Base-by-base conservation (phyloP, 1,284 basidiomycete species). In the Trichosporon ovoides region DNA sequence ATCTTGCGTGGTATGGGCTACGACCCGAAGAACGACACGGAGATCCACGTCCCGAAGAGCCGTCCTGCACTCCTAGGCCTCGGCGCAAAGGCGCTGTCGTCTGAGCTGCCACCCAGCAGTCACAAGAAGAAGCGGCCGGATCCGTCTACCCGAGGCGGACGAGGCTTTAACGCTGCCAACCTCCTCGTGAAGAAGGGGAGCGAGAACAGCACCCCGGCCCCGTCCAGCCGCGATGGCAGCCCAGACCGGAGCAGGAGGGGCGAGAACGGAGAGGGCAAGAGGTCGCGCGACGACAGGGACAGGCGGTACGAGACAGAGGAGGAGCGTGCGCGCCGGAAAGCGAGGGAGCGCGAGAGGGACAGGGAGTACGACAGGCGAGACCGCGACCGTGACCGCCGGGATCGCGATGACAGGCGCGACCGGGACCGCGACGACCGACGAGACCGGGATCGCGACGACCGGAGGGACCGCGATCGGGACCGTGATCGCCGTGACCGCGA, bases 1-100 rank as follows among this genome's bases (percentile, higher is more conserved):
- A 83, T 98, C 70, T 81, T 97, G 7, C 84, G 94, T 43, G 95
- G 95, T 0, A 98, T 98, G 95, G 95, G 94, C 3, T 97, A 93
- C 91, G 68, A 72, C 55, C 71, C 74, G 3, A 56, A 63, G 11
- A 87, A 87, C 59, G 87, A 91, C 53, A 83, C 85, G n/a, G 81
- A 84, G 18, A 83, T 91, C 2, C 92, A 91, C 73, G 78, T 93
- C 0, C 93, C 93, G 1, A 80, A 83, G 61, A 79, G 87, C 0
- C 82, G 93, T 7, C 90, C 93, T 1, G 85, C 90, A 0, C 77
- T 96, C 11, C 79, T 96, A 3, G 93, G 93, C 0, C 87, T 97
- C 36, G 93, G 93, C 2, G 93, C 93, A 2, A 96, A 94, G 72
- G 87, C 75, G 6, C 59, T 76, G 22, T 56, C 65, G 12, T 57